Evolutionary conservation across 202 grass and related monocot genomes (phyloP).

Genomic region (Schoenoplectus triqueter): DNA sequence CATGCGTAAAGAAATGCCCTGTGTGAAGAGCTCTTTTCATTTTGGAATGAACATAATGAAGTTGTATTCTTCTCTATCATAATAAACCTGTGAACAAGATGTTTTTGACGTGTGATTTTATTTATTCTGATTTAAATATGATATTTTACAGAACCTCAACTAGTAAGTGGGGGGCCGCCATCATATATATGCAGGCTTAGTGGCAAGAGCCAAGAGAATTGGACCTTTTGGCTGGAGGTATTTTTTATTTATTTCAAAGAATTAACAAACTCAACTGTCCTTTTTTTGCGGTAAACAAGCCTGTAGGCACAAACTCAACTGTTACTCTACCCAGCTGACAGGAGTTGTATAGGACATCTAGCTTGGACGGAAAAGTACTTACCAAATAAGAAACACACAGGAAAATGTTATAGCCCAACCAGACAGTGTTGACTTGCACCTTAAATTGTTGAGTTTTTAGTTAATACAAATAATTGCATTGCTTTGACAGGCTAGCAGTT

Average conservation of each 20-base stretch:
- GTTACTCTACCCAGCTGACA: neutral
- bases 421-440: neutral
- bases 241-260: slow-evolving; percentile 19
- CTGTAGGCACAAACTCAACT: no score
- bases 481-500: slow-evolving; percentile 62
- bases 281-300: no score
- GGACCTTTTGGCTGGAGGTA: slow-evolving; percentile 98
- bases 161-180: slow-evolving; percentile 67
- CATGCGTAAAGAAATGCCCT: neutral
- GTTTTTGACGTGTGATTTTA: neutral
- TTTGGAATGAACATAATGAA: no score
- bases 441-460: neutral
- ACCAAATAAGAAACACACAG: neutral
- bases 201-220: slow-evolving; percentile 70
- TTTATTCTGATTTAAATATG: neutral
- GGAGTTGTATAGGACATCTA: neutral
- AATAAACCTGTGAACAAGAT: neutral
- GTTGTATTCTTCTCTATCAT: neutral
- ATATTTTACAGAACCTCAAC: slow-evolving; percentile 60
- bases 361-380: neutral
- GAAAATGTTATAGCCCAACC: neutral
- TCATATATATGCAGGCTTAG: slow-evolving; percentile 88
- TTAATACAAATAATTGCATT: slow-evolving; percentile 14
- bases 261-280: neutral
- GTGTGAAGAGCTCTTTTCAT: no score